phyloP scores from a whole-genome alignment of 2,329 filamentous ascomycete species.

The Akanthomyces lecanii region DNA sequence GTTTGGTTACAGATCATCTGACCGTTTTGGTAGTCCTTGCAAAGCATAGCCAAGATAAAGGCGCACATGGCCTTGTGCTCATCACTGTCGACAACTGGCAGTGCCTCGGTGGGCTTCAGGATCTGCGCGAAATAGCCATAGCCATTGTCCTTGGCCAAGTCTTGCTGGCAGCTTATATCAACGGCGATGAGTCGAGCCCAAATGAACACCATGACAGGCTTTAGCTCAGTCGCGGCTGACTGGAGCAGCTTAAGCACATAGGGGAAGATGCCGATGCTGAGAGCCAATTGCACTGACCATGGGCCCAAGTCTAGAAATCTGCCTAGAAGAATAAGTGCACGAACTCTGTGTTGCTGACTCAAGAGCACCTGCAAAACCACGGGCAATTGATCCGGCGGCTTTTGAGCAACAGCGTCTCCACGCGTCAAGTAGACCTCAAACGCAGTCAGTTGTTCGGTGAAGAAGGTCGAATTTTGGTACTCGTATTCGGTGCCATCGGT shows the following conservation, averaged over 20 bases:
- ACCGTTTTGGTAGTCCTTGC: conserved; percentile 88
- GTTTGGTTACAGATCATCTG: conserved; percentile 87
- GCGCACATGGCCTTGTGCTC: conserved; percentile 99
- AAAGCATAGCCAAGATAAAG: conserved; percentile 95
- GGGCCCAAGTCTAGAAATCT: conserved; percentile 93
- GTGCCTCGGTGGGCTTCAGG: conserved; percentile 74
- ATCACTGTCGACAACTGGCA: conserved; percentile 81
- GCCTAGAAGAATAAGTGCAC: conserved; percentile 85
- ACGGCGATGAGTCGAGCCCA: conserved; percentile 96
- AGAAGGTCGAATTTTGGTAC: conserved; percentile 92
- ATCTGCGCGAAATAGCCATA: conserved; percentile 97
- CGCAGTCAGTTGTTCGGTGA: conserved; percentile 92
- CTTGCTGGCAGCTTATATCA: conserved; percentile 87
- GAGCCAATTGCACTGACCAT: conserved; percentile 96
- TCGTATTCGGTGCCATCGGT: conserved; percentile 73
- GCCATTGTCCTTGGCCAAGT: conserved; percentile 93
- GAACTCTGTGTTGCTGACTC: conserved; percentile 88
- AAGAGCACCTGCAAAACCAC: conserved; percentile 94
- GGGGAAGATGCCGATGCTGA: conserved; percentile 97
- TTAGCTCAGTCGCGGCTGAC: conserved; percentile 88
- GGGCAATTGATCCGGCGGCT: conserved; percentile 88
- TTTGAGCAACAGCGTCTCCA: conserved; percentile 74
- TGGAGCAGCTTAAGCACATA: conserved; percentile 97
- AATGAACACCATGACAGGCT: conserved; percentile 99
- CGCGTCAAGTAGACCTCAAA: conserved; percentile 92